Base-by-base conservation (phyloP, 768 basidiomycete species). In the Russula brevipes region DNA sequence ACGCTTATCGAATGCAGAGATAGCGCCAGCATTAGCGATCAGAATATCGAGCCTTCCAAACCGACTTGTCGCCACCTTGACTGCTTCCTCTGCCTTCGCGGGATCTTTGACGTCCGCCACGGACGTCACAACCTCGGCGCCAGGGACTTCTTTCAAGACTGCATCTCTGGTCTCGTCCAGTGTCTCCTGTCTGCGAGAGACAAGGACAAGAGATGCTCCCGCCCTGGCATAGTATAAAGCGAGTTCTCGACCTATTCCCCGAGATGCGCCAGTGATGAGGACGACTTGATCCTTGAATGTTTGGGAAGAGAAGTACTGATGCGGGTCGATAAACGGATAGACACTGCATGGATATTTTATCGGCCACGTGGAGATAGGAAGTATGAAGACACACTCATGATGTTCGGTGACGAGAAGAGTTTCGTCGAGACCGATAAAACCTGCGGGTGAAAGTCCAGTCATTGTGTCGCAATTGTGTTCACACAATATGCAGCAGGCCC, bases 41-140 rank as follows among this genome's bases (percentile, higher is more conserved):
- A 71, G 61, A 35, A 73, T 65, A 54, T 76, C 74, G 3, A 75
- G 66, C 12, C 59, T 55, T 6, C 72, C 74, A 49, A 73, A 76
- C 0, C 58, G 66, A 10, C 60, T 59, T 10, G 69, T 54, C 8
- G 71, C 69, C 3, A 54, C 63, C 6, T 61, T 55, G 12, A 74
- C 70, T 2, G 69, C 73, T 14, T 64, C 68, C 11, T 65, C 68
- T 16, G 73, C 68, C 10, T 62, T 54, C 33, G 65, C 61, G 9
- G 57, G 57, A 41, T 70, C 61, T 3, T 65, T 64, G 31, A 72
- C 71, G 58, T 76, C 73, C 11, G 69, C 68, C 12, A 60, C 52
- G 24, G 71, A 49, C 14, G 68, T 58, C 10, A 70, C 54, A 24
- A 74, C 67, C 30, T 60, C 47, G 0, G 67, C 66, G 5, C 56